phyloP scores from a whole-genome alignment of 305 asterid species.

The Ruellia speciosa region DNA sequence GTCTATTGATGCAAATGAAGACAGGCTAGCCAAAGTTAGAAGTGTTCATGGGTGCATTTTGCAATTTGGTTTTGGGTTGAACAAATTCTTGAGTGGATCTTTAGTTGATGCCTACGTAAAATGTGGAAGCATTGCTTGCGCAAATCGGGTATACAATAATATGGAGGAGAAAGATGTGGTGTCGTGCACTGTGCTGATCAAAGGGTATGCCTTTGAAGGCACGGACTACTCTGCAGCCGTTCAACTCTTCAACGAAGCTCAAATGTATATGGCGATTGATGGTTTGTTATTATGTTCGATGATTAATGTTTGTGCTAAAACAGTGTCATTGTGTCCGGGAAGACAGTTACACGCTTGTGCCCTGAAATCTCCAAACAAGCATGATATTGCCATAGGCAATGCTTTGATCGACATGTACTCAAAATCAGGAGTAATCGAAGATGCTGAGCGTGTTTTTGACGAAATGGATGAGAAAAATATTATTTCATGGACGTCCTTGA shows the following conservation, averaged over 20 bases:
- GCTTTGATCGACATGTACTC: conserved; percentile 58
- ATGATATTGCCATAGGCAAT: conserved; percentile 38
- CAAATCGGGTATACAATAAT: conserved; percentile 31
- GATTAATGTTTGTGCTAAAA: conserved; percentile 41
- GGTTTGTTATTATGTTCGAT: conserved; percentile 40
- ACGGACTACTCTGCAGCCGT: conserved; percentile 25
- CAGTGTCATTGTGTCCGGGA: conserved; percentile 38
- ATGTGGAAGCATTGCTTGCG: conserved; percentile 36
- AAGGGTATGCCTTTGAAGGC: conserved; percentile 41
- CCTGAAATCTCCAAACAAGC: conserved; percentile 28
- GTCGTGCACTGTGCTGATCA: conserved; percentile 49
- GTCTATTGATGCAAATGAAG: conserved; percentile 24
- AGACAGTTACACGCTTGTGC: conserved; percentile 38
- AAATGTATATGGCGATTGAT: conserved; percentile 23
- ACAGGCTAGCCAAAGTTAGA: conserved; percentile 23
- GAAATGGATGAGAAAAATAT: conserved; percentile 42
- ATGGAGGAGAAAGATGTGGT: conserved; percentile 37
- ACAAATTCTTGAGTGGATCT: conserved; percentile 31
- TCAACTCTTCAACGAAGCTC: conserved; percentile 29
- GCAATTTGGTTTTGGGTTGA: conserved; percentile 34
- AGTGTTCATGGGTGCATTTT: conserved; percentile 33
- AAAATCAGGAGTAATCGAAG: conserved; percentile 43
- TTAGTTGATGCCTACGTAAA: conserved; percentile 42
- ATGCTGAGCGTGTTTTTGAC: conserved; percentile 35
- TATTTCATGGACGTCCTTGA: conserved; percentile 52